These are phyloP conservation scores for Penicillium sp. DNA, from an alignment of 2,329 filamentous ascomycete genomes.

Conservation along the genomic window DNA sequence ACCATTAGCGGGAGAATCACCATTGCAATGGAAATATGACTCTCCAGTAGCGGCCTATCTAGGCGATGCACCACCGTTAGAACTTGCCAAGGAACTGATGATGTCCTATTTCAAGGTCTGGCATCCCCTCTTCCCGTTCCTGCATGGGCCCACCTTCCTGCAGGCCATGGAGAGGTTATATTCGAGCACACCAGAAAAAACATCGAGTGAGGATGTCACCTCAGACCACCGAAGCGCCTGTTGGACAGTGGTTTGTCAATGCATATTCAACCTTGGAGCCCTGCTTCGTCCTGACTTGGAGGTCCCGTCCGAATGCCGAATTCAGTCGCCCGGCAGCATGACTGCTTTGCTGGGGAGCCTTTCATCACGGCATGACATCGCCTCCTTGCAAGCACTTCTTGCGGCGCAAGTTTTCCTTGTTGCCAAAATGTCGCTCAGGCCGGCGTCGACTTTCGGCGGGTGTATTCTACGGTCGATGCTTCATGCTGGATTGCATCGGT, in stretches of 20 bases:
- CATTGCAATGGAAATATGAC: conserved; percentile 39
- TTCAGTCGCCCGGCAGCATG: conserved; percentile 48
- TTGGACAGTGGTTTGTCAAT: conserved; percentile 54
- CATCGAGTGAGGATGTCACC: neutral
- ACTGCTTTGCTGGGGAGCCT: conserved; percentile 47
- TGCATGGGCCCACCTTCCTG: conserved; percentile 58
- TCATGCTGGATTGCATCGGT: conserved; percentile 59
- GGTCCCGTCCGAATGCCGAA: conserved; percentile 44
- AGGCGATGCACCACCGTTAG: conserved; percentile 37
- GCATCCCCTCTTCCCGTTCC: conserved; percentile 60
- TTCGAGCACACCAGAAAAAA: conserved; percentile 20
- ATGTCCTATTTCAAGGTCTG: conserved; percentile 59
- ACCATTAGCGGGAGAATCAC: conserved; percentile 18
- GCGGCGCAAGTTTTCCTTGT: conserved; percentile 58
- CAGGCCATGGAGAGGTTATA: conserved; percentile 54
- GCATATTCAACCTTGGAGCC: conserved; percentile 58
- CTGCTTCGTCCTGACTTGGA: conserved; percentile 41
- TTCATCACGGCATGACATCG: conserved; percentile 51
- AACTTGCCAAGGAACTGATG: conserved; percentile 51
- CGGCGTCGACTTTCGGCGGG: conserved; percentile 57
- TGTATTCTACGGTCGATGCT: conserved; percentile 55
- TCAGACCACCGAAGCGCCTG: conserved; percentile 35
- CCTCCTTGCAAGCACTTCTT: conserved; percentile 57
- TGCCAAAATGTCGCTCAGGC: conserved; percentile 55
- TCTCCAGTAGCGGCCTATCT: conserved; percentile 32